Conservation (phyloP, 768 basidiomycete genomes). For the Tricholoma sp. region DNA sequence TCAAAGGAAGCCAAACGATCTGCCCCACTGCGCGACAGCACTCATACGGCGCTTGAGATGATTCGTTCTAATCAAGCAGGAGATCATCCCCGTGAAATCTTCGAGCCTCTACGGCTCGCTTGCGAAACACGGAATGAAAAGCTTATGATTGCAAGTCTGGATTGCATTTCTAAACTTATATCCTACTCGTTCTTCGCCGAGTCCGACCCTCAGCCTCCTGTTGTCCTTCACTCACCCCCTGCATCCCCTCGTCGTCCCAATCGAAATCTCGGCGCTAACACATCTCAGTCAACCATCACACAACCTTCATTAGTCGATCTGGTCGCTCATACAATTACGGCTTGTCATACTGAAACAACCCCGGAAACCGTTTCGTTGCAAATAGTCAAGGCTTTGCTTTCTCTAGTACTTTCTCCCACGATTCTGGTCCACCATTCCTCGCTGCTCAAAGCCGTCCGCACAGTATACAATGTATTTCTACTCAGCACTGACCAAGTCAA, state of each 20-base stretch:
- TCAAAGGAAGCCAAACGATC: constrained; percentile 89
- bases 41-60: constrained; percentile 78
- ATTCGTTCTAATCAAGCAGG: constrained; percentile 71
- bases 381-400: constrained; percentile 91
- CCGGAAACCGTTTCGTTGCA: constrained; percentile 92
- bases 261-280: constrained; percentile 34
- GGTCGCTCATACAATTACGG: constrained; percentile 91
- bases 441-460: constrained; percentile 91
- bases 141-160: constrained; percentile 93
- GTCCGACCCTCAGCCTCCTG: constrained; percentile 31
- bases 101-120: constrained; percentile 93
- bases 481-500: constrained; percentile 87
- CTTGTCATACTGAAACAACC: constrained; percentile 84
- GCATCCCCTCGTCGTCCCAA: constrained; percentile 57
- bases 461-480: constrained; percentile 97
- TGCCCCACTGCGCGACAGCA: constrained; percentile 73
- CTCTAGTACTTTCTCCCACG: constrained; percentile 82
- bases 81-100: constrained; percentile 79
- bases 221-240: constrained; percentile 65
- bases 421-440: constrained; percentile 93
- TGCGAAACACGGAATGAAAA: constrained; percentile 94
- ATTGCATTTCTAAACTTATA: constrained; percentile 96
- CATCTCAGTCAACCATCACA: constrained; percentile 45
- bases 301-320: constrained; percentile 84
- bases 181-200: constrained; percentile 97